phyloP scores from a whole-genome alignment of 371 early-diverging fungal species.

The Lichtheimia corymbifera region DNA sequence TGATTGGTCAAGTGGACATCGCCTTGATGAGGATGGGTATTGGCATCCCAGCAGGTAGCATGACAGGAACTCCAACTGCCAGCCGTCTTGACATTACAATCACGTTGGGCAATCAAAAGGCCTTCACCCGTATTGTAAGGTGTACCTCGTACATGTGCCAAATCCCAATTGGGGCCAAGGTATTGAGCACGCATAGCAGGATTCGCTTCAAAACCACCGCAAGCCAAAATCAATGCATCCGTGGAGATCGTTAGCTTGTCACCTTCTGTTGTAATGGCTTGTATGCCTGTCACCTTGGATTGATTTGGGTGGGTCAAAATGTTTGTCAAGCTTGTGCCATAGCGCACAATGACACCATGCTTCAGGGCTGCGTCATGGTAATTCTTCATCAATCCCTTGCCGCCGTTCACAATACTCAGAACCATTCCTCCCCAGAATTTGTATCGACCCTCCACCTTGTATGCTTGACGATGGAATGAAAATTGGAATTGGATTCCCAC shows the following conservation, averaged over 20 bases:
- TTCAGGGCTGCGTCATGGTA: slow-evolving; percentile 9
- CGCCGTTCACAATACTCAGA: slow-evolving; percentile 13
- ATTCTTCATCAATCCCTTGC: slow-evolving; percentile 19
- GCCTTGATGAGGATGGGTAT: slow-evolving; percentile 15
- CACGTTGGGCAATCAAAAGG: slow-evolving; percentile 16
- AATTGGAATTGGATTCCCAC: slow-evolving; percentile 18
- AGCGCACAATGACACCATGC: slow-evolving; percentile 12
- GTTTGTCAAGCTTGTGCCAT: slow-evolving; percentile 11
- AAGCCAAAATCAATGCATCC: slow-evolving; percentile 15
- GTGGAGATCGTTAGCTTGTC: neutral
- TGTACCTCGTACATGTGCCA: slow-evolving; percentile 23
- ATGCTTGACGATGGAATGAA: slow-evolving; percentile 23
- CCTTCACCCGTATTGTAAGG: slow-evolving; percentile 26
- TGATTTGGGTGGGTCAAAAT: neutral
- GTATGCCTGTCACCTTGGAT: slow-evolving; percentile 6
- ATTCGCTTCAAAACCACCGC: slow-evolving; percentile 22
- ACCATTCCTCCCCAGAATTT: slow-evolving; percentile 27
- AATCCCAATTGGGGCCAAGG: slow-evolving; percentile 21
- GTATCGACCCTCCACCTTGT: slow-evolving; percentile 21
- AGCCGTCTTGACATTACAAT: slow-evolving; percentile 11
- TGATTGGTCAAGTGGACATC: slow-evolving; percentile 18
- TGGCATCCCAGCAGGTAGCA: slow-evolving; percentile 27
- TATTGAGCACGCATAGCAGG: slow-evolving; percentile 23
- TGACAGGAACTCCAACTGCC: slow-evolving; percentile 19
- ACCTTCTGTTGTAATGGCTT: neutral